Base-by-base conservation (phyloP, 1,139 yeast genomes). In the Geotrichum phurueaensis region DNA sequence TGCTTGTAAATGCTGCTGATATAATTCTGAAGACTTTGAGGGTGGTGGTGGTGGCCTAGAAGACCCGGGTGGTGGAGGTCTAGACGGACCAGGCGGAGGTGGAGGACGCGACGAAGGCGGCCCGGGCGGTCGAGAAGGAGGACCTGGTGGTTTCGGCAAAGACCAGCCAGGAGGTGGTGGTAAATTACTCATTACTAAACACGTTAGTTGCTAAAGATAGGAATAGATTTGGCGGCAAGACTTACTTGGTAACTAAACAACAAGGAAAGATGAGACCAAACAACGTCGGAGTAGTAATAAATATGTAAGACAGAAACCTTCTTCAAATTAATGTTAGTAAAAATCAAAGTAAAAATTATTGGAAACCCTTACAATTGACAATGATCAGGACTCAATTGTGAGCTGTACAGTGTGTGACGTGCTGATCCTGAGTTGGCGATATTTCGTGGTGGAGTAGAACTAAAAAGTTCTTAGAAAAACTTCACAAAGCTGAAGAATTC, bases 21-120 rank as follows among this genome's bases (percentile, higher is more conserved):
- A 60, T 65, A 63, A 54, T 57, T 59, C 61, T n/a, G 66, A 59
- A 1, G 69, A 63, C 3, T 69, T 67, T 15, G 67, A 65, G 5
- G 59, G 67, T 47, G 53, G 58, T 20, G 59, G 58, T n/a, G 64
- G 64, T 27, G 63, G 60, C 50, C 63, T 67, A 39, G 69, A 65
- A 4, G 65, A 61, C 23, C 65, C 63, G 2, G 73, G 65, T 18
- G 73, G 69, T 4, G 73, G 47, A 4, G 47, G 47, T 39, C 47
- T 13, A 39, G 47, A 15, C 22, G 47, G 68, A 13, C 74, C 71
- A 10, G 73, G 71, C 2, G 71, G 70, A 15, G 69, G 71, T 4
- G 76, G 70, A n/a, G 76, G 71, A 3, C 73, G 70, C 15, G 73
- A 69, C 5, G 70, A 61, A 3, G 68, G 64, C n/a, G 64, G 62